phyloP scores from a whole-genome alignment of 208 protist species.

The Polymyxa betae region DNA sequence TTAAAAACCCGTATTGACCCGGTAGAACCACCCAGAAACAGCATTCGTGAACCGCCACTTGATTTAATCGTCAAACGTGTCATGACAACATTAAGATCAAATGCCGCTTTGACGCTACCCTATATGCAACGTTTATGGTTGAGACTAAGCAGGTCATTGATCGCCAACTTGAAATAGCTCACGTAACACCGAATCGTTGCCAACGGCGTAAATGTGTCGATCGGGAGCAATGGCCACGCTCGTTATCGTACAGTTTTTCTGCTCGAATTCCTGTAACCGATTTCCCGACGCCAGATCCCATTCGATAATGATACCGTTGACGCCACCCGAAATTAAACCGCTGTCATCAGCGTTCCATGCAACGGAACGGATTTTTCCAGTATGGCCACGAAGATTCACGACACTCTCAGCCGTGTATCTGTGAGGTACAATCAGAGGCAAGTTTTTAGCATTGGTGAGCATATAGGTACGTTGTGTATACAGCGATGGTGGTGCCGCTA shows the following conservation, averaged over 20 bases:
- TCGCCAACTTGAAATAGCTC: background rate
- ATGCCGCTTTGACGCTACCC: slow-evolving; percentile 77
- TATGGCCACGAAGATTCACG: slow-evolving; percentile 90
- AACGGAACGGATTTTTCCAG: slow-evolving; percentile 78
- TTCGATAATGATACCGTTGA: slow-evolving; percentile 92
- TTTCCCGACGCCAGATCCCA: slow-evolving; percentile 87
- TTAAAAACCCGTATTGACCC: slow-evolving; percentile 86
- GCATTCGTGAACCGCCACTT: slow-evolving; percentile 83
- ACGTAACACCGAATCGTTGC: background rate
- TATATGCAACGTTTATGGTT: slow-evolving; percentile 85
- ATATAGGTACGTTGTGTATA: slow-evolving; percentile 92
- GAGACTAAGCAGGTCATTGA: slow-evolving; percentile 77
- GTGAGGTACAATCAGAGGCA: too few species aligned
- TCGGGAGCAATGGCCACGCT: background rate
- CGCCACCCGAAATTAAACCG: slow-evolving; percentile 83
- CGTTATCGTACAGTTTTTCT: background rate
- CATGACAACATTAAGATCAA: slow-evolving; percentile 10
- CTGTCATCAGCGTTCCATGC: slow-evolving; percentile 82
- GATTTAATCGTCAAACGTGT: background rate
- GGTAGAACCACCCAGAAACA: slow-evolving; percentile 87
- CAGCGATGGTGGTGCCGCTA: slow-evolving; percentile 89
- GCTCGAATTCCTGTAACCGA: slow-evolving; percentile 83
- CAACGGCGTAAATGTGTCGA: background rate
- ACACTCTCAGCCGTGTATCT: slow-evolving; percentile 84
- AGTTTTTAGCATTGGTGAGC: too few species aligned